Evolutionary conservation across 2,329 filamentous ascomycete species (phyloP).

Genomic region (Rhinocladiella mackenziei): DNA sequence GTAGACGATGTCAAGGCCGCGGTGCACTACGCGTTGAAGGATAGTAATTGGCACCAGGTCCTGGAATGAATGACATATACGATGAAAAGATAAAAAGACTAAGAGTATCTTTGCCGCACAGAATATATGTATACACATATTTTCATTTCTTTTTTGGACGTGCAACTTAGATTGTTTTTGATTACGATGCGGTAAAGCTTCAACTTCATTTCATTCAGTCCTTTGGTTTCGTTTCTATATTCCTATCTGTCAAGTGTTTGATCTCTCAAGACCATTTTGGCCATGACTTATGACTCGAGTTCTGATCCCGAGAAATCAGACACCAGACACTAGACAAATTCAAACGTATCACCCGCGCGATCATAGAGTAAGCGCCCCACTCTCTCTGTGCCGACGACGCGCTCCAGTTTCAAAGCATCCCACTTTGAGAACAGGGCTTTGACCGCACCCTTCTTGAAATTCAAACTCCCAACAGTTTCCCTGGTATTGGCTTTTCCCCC

Average conservation of each 20-base stretch:
- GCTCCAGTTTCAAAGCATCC: constrained; percentile 83
- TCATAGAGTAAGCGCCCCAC: constrained; percentile 80
- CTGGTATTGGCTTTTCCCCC: constrained; percentile 48
- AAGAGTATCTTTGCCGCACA: no score
- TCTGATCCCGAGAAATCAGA: no score
- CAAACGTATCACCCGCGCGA: constrained; percentile 81
- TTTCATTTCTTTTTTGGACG: no score
- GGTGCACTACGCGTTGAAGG: constrained; percentile 69
- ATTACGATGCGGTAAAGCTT: no score
- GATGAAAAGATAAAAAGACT: no score
- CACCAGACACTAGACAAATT: constrained; percentile 89
- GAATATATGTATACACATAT: no score
- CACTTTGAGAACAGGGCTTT: constrained; percentile 75
- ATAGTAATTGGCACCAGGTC: constrained; percentile 39
- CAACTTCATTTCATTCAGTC: no score
- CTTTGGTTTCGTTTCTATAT: no score
- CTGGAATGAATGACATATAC: constrained; percentile 12
- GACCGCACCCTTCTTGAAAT: constrained; percentile 47
- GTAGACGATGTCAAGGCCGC: constrained; percentile 72
- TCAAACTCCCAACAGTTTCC: constrained; percentile 51
- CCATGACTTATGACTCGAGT: no score
- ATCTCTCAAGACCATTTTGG: no score
- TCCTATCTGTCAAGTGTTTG: no score
- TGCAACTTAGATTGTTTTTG: no score
- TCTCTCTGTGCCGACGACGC: constrained; percentile 76